Conservation (phyloP, 495 filamentous ascomycete genomes). For the Sordaria brevicollis region DNA sequence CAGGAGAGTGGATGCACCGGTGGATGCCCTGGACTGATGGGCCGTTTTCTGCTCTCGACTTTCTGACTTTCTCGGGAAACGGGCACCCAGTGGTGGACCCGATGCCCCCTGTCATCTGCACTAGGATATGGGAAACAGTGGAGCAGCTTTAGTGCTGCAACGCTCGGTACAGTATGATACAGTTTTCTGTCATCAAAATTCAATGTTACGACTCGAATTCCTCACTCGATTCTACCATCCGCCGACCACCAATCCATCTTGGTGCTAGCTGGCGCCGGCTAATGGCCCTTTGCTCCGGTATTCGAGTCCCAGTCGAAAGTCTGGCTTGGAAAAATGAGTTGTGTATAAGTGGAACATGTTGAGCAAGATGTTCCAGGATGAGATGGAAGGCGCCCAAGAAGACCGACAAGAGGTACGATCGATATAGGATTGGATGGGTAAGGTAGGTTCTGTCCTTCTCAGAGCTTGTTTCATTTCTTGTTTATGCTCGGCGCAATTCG, state of each 20-base stretch:
- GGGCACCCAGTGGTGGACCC: neutral
- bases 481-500: neutral
- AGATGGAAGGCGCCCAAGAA: neutral
- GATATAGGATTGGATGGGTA: neutral
- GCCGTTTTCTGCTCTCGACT: neutral
- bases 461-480: neutral
- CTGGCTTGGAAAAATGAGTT: neutral
- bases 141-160: neutral
- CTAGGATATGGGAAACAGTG: neutral
- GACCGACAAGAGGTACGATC: neutral
- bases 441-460: neutral
- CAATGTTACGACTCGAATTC: neutral
- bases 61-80: neutral
- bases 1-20: neutral
- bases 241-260: neutral
- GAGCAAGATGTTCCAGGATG: neutral
- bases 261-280: neutral
- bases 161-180: neutral
- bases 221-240: neutral
- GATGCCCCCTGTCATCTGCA: neutral
- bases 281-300: neutral
- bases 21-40: neutral
- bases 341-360: too few relatives aligned
- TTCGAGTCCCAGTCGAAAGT: neutral
- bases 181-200: neutral